Conservation (phyloP, 805 yeast species). For the Kregervanrija delftensis region DNA sequence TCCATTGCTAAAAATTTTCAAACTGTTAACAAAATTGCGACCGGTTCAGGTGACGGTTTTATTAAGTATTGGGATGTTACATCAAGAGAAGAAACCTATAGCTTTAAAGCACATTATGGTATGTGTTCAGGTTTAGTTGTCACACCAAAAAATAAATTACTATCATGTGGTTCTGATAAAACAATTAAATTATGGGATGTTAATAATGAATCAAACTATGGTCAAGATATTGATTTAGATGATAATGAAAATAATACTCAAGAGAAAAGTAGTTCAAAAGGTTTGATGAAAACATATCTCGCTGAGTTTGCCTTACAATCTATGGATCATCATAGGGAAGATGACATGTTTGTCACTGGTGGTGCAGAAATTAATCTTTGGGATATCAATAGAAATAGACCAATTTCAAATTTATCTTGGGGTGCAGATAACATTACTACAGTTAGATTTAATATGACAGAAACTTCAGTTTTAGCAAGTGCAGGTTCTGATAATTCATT, state of each 20-base stretch:
- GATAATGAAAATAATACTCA: conserved; percentile 26
- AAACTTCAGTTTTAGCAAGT: conserved; percentile 81
- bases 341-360: conserved; percentile 78
- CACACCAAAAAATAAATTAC: conserved; percentile 51
- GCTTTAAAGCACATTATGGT: conserved; percentile 86
- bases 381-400: conserved; percentile 78
- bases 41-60: conserved; percentile 94
- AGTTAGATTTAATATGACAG: conserved; percentile 85
- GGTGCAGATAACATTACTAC: conserved; percentile 87
- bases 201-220: conserved; percentile 31
- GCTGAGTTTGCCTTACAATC: conserved; percentile 83
- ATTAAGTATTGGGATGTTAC: conserved; percentile 91
- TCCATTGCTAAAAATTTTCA: conserved; percentile 72
- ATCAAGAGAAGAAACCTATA: conserved; percentile 63
- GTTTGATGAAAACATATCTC: conserved; percentile 68
- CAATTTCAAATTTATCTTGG: conserved; percentile 80
- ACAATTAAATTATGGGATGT: conserved; percentile 87
- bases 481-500: conserved; percentile 88
- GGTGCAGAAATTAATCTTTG: conserved; percentile 88
- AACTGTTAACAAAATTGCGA: conserved; percentile 67
- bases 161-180: conserved; percentile 86
- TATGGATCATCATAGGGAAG: conserved; percentile 77
- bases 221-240: conserved; percentile 13
- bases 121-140: conserved; percentile 81
- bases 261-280: conserved; percentile 31